These are phyloP conservation scores for Calonectria pteridis DNA, from an alignment of 2,329 filamentous ascomycete genomes.

Conservation along the genomic window DNA sequence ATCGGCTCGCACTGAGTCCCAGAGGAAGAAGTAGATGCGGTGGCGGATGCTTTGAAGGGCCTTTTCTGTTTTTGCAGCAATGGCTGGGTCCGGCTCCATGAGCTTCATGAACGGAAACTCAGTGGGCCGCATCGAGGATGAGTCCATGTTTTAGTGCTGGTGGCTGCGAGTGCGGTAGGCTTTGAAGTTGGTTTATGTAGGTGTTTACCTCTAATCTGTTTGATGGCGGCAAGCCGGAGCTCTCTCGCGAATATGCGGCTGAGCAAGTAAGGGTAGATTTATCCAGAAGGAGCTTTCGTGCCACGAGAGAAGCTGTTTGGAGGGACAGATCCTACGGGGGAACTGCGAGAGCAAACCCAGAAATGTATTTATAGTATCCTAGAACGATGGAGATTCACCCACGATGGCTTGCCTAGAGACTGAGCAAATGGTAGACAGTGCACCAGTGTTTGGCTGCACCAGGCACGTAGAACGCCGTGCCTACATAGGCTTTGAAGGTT, in stretches of 20 bases:
- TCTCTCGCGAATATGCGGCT: not conserved
- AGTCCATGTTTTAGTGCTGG: not conserved
- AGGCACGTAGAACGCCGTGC: not conserved
- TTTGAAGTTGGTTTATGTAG: not conserved
- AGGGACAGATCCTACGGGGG: not conserved
- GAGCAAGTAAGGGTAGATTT: not conserved
- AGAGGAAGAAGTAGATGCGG: slow-evolving; percentile 5
- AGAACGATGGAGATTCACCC: not conserved
- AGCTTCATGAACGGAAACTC: not conserved
- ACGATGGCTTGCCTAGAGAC: not conserved
- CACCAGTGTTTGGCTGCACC: not conserved
- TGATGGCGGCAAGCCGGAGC: not conserved
- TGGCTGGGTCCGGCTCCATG: not conserved
- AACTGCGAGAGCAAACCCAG: not conserved
- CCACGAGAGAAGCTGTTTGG: not conserved
- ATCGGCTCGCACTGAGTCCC: not conserved
- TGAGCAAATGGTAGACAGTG: not conserved
- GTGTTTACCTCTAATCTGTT: not conserved
- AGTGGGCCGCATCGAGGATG: not conserved
- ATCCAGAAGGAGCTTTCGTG: not conserved
- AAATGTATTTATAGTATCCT: not conserved
- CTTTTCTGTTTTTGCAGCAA: not conserved
- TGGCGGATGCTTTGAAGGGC: not conserved
- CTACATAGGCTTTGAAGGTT: not conserved
- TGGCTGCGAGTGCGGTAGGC: not conserved